Conservation (phyloP, 2,329 filamentous ascomycete species). For the Diaporthe sp. region DNA sequence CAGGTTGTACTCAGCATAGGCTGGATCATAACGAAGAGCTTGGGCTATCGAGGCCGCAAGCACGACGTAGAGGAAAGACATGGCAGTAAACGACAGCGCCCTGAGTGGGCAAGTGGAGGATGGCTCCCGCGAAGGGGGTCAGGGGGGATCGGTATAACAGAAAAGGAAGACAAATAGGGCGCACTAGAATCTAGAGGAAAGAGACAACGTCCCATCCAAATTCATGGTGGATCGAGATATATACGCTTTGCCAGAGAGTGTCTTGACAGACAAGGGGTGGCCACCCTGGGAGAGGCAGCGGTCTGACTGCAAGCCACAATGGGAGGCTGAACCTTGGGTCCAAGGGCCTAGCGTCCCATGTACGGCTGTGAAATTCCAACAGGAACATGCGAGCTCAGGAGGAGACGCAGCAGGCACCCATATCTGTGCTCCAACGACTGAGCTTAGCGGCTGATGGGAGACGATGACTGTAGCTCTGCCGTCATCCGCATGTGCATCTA, state of each 20-base stretch:
- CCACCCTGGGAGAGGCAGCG: constrained; percentile 2
- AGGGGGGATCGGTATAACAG: neutral
- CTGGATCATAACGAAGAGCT: constrained; percentile 46
- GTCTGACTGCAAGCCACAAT: constrained; percentile 15
- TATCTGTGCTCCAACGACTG: neutral
- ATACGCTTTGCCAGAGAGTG: neutral
- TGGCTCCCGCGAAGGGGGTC: neutral
- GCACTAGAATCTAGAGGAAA: neutral
- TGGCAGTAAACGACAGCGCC: constrained; percentile 36
- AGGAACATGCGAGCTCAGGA: neutral
- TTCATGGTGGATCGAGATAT: constrained; percentile 12
- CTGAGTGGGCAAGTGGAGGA: constrained; percentile 38
- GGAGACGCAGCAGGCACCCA: constrained; percentile 26
- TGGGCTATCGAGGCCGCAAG: constrained; percentile 41
- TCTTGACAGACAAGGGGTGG: neutral
- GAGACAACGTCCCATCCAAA: neutral
- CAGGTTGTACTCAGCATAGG: constrained; percentile 66
- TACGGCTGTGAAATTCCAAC: constrained; percentile 15
- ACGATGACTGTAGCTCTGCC: constrained; percentile 14
- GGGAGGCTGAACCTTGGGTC: constrained; percentile 23
- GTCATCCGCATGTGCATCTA: constrained; percentile 14
- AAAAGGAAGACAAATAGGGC: neutral
- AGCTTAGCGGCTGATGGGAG: constrained; percentile 24
- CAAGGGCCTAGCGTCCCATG: constrained; percentile 5
- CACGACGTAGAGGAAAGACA: constrained; percentile 41